Evolutionary conservation across 768 basidiomycete species (phyloP).

Genomic region (Glaciozyma antarctica): DNA sequence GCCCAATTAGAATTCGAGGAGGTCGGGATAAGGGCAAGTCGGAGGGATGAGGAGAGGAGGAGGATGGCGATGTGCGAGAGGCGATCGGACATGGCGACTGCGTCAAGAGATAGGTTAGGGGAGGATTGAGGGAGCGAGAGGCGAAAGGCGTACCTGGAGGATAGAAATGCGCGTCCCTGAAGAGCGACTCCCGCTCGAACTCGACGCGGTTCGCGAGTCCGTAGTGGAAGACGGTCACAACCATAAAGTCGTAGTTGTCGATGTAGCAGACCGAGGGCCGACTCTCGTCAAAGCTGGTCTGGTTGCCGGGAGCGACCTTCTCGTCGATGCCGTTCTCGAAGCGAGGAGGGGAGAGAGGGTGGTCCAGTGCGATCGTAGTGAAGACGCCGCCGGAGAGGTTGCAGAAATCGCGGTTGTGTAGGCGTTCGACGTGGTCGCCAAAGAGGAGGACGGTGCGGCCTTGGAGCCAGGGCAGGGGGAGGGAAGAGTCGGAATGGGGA

Average conservation of each 20-base stretch:
- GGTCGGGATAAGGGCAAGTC: slow-evolving; percentile 18
- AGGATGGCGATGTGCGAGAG: slow-evolving; percentile 24
- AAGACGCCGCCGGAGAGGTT: slow-evolving; percentile 24
- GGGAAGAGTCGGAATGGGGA: neutral
- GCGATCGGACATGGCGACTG: slow-evolving; percentile 28
- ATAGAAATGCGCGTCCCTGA: slow-evolving; percentile 21
- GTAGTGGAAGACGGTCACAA: slow-evolving; percentile 26
- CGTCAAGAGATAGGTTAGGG: neutral
- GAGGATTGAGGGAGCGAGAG: neutral
- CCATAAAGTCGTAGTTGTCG: slow-evolving; percentile 19
- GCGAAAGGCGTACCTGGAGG: slow-evolving; percentile 16
- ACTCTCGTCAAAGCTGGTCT: slow-evolving; percentile 5
- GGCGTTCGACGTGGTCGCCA: slow-evolving; percentile 29
- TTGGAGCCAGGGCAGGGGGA: slow-evolving; percentile 21
- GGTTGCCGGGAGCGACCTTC: slow-evolving; percentile 3
- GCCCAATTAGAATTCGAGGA: slow-evolving; percentile 27
- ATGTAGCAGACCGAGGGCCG: slow-evolving; percentile 27
- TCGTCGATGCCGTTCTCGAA: slow-evolving; percentile 32
- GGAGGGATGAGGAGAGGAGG: slow-evolving; percentile 19
- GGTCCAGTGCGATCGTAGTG: slow-evolving; percentile 15
- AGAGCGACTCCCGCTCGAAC: slow-evolving; percentile 26
- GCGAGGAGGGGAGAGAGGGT: slow-evolving; percentile 25
- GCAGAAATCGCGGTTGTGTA: slow-evolving; percentile 28
- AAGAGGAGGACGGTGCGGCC: slow-evolving; percentile 28
- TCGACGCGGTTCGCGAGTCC: slow-evolving; percentile 25